phyloP scores from a whole-genome alignment of 257 asterid species.

The Handroanthus guayacan region DNA sequence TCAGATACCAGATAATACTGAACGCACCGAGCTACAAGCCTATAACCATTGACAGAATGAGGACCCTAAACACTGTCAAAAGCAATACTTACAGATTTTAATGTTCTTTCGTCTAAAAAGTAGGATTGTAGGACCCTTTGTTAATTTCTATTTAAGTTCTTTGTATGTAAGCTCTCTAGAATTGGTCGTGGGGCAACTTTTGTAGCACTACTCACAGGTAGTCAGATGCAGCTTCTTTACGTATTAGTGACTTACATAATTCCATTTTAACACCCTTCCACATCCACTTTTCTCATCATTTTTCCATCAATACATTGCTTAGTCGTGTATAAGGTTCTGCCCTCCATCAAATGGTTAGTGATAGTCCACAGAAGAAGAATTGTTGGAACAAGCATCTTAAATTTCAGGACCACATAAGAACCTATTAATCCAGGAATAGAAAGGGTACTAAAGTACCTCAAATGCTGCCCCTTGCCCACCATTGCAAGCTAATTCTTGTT shows the following conservation, averaged over 20 bases:
- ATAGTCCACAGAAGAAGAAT: background rate
- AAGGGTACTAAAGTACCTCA: constrained; percentile 65
- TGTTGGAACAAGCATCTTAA: constrained; percentile 30
- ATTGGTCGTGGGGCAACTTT: constrained; percentile 1
- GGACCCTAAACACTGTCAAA: constrained; percentile 8
- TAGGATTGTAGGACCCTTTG: background rate
- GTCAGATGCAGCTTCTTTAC: constrained; percentile 21
- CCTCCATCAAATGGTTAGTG: background rate
- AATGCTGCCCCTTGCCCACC: constrained; percentile 99
- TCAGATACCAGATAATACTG: constrained; percentile 1
- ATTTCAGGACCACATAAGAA: constrained; percentile 23
- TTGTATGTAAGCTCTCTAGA: background rate
- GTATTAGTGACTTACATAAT: constrained; percentile 4
- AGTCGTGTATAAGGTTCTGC: constrained; percentile 15
- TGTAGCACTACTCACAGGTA: constrained; percentile 2
- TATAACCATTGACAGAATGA: constrained; percentile 2
- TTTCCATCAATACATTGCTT: constrained; percentile 16
- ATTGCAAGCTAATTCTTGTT: constrained; percentile 97
- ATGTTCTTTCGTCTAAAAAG: background rate
- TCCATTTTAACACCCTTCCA: constrained; percentile 15
- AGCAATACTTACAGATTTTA: background rate
- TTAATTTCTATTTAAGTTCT: constrained; percentile 16
- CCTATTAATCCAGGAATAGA: constrained; percentile 27
- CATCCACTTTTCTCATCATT: constrained; percentile 24
- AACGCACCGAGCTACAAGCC: constrained; percentile 6